Conservation (phyloP, 2,329 filamentous ascomycete species). For the Incumbomyces delicatus region DNA sequence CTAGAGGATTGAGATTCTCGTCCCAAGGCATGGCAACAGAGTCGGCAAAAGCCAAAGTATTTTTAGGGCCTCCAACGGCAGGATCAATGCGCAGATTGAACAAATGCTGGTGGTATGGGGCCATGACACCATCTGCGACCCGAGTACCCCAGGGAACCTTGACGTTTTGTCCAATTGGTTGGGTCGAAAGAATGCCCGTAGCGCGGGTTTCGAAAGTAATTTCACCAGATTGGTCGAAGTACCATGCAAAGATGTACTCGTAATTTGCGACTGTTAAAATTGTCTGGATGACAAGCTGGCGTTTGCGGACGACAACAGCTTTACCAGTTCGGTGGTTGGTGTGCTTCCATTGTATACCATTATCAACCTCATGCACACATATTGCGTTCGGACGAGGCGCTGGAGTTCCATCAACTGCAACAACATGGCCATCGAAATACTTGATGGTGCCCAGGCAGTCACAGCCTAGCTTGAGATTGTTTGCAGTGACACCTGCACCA, state of each 20-base stretch:
- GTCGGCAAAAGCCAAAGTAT: slow-evolving; percentile 48
- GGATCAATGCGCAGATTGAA: slow-evolving; percentile 58
- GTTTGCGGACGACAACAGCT: slow-evolving; percentile 52
- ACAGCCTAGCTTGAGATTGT: slow-evolving; percentile 41
- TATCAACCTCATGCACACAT: slow-evolving; percentile 62
- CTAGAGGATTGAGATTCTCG: slow-evolving; percentile 41
- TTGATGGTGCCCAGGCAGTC: slow-evolving; percentile 45
- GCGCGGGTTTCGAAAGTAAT: slow-evolving; percentile 58
- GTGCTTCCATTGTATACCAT: slow-evolving; percentile 60
- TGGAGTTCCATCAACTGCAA: slow-evolving; percentile 51
- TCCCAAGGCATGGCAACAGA: slow-evolving; percentile 51
- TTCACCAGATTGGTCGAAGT: slow-evolving; percentile 62
- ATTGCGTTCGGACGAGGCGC: slow-evolving; percentile 54
- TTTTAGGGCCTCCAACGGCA: slow-evolving; percentile 41
- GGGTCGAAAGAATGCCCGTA: slow-evolving; percentile 57
- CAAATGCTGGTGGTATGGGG: slow-evolving; percentile 65
- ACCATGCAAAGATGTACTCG: slow-evolving; percentile 38
- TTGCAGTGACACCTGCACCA: slow-evolving; percentile 57
- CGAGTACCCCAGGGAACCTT: slow-evolving; percentile 58
- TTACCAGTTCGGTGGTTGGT: slow-evolving; percentile 59
- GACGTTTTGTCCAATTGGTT: slow-evolving; percentile 53
- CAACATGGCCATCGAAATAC: slow-evolving; percentile 52
- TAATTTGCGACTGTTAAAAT: slow-evolving; percentile 29
- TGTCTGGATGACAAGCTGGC: slow-evolving; percentile 57
- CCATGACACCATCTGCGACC: slow-evolving; percentile 59